phyloP scores from a whole-genome alignment of 257 asterid species.

The Solanum appendiculatum region DNA sequence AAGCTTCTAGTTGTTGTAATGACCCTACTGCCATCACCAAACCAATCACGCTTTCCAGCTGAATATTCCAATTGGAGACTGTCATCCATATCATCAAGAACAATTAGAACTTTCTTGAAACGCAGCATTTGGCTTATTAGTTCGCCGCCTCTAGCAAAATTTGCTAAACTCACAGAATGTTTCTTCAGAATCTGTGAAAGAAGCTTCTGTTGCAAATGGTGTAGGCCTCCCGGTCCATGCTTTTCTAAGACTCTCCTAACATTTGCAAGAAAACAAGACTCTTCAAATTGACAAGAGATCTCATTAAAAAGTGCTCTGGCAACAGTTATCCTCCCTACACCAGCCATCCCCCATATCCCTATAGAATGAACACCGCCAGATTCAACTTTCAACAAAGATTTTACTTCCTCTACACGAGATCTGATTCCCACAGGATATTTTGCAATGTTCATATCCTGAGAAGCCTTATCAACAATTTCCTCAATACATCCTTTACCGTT shows the following conservation, averaged over 20 bases:
- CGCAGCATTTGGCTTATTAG: neutral
- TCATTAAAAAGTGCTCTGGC: neutral
- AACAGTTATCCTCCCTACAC: slow-evolving; percentile 1
- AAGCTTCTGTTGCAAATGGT: neutral
- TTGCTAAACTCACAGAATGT: neutral
- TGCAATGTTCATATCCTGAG: neutral
- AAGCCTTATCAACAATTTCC: neutral
- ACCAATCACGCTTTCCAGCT: neutral
- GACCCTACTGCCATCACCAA: slow-evolving; percentile 1
- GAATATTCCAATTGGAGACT: neutral
- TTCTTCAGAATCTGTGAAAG: neutral
- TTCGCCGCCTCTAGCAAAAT: neutral
- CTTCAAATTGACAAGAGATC: neutral
- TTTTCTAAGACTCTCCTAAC: neutral
- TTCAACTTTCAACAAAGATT: neutral
- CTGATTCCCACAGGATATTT: neutral
- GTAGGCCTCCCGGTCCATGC: neutral
- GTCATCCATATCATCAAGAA: neutral
- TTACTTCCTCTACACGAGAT: neutral
- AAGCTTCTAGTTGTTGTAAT: neutral
- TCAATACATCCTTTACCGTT: neutral
- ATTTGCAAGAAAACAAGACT: neutral
- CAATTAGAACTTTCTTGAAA: neutral
- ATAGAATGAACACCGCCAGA: neutral
- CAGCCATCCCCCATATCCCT: neutral